Base-by-base conservation (phyloP, 805 yeast species). In the Tetrapisispora arboricola region DNA sequence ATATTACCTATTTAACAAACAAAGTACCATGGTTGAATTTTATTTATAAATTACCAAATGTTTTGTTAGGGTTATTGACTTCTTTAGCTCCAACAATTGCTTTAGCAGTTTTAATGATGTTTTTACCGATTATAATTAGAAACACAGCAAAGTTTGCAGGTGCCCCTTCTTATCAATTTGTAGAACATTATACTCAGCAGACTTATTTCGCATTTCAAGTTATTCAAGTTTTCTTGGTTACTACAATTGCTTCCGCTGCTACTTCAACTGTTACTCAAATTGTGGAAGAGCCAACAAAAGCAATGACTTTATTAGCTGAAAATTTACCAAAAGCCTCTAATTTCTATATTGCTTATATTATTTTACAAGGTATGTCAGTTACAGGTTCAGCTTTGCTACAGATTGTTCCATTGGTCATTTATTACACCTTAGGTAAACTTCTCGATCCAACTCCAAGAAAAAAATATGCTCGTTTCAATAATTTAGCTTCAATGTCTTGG, bases 291-390 rank as follows among this genome's bases (percentile, higher is more conserved):
- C 88, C 88, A 19, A 56, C 75, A 1, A 58, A 67, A 39, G 80
- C 78, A 1, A 71, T 81, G 78, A 43, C 47, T 12, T 53, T 81
- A 25, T 65, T 82, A 42, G 80, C 87, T n/a, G 52, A 65, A n/a
- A 76, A 78, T 49, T 68, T 82, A 47, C 90, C 90, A 41, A 76
- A 73, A 49, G 70, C 87, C 6, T 80, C 87, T 24, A 82, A 82
- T 61, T 82, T 81, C 54, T 81, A 71, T 56, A 73, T 81, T 34
- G 73, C 85, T 0, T 82, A 80, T 58, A 68, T 80, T 41, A 68
- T 77, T 35, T 66, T 81, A 50, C 87, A 81, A 63, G 86, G 87
- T 21, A 69, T 81, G 51, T 63, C 81, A 3, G 67, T 78, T 30
- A 64, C 85, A 1, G 77, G 84, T 31, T 82, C 80, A 58, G 67